These are phyloP conservation scores for Alternaria metachromatica DNA, from an alignment of 2,329 filamentous ascomycete genomes.

Conservation along the genomic window DNA sequence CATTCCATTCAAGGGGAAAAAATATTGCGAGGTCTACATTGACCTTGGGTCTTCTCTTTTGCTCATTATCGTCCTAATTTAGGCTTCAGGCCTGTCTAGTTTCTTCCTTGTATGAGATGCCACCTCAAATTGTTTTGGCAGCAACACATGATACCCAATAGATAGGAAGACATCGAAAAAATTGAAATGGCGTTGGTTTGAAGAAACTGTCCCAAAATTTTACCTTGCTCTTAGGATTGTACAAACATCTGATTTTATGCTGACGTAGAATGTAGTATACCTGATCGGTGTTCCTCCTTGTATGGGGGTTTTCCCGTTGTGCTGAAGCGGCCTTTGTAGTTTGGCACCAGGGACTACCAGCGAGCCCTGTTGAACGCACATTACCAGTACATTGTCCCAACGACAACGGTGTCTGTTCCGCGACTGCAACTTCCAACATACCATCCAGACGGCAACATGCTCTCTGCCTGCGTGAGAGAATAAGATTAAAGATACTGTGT, in stretches of 20 bases:
- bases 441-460: not conserved
- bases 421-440: not conserved
- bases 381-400: not conserved
- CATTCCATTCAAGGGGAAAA: not conserved
- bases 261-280: not conserved
- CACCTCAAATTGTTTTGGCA: constrained; percentile 1
- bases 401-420: not conserved
- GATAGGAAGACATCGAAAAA: constrained; percentile 5
- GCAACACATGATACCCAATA: constrained; percentile 16
- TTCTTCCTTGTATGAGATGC: not conserved
- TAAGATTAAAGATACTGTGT: not conserved
- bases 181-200: constrained; percentile 3
- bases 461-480: not conserved
- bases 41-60: not conserved
- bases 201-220: not conserved
- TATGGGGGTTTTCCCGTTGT: not conserved
- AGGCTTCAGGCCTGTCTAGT: not conserved
- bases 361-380: not conserved
- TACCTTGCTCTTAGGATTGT: not conserved
- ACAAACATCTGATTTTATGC: not conserved
- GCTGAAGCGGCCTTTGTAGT: not conserved
- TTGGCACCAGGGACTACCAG: not conserved
- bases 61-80: not conserved
- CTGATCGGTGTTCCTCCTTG: not conserved
- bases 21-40: not conserved